A percentile compares a stretch with the other conserved stretches of the same genome.
Conservation (phyloP, 768 basidiomycete genomes). For the Podaxis carcinomalis region DNA sequence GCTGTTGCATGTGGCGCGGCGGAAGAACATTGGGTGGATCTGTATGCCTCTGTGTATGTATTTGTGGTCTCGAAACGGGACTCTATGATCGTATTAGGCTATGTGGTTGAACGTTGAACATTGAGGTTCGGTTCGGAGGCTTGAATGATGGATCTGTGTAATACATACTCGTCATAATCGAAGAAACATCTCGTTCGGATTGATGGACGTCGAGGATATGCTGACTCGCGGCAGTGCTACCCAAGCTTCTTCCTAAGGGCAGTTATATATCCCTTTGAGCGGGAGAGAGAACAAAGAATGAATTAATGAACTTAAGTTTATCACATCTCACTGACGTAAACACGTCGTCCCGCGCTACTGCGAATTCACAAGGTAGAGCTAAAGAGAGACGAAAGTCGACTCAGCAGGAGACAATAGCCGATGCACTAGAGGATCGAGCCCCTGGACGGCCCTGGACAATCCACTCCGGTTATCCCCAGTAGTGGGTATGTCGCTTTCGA, state of each 20-base stretch:
- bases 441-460: neutral
- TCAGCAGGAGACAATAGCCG: neutral
- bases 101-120: neutral
- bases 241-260: neutral
- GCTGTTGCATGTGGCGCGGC: neutral
- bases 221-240: neutral
- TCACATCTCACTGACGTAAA: neutral
- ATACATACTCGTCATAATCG: neutral
- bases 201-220: neutral
- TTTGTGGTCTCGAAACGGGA: neutral
- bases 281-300: neutral
- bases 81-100: neutral
- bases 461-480: neutral
- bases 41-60: neutral
- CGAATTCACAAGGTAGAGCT: neutral
- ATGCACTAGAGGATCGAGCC: neutral
- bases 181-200: neutral
- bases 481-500: neutral
- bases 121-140: neutral
- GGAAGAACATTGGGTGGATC: neutral
- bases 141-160: neutral
- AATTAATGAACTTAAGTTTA: neutral
- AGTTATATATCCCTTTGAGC: neutral
- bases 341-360: neutral
- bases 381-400: neutral